Percentiles rank a stretch among this genome's conserved stretches.
Evolutionary conservation across 768 basidiomycete species (phyloP).

Genomic region (Kwoniella dendrophila): DNA sequence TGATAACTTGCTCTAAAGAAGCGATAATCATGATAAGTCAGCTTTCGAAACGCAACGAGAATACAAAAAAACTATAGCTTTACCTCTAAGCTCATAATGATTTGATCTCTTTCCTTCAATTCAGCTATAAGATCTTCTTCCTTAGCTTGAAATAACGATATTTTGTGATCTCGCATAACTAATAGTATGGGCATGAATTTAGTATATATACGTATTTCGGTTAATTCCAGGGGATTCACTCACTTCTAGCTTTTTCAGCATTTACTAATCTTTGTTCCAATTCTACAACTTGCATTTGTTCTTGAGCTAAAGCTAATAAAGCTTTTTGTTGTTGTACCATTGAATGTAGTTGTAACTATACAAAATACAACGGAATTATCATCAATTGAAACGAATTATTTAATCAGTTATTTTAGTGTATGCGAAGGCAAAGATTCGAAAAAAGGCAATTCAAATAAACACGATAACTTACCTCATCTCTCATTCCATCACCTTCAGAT

Average conservation of each 20-base stretch:
- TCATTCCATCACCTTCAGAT: conserved; percentile 38
- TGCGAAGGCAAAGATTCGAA: neutral
- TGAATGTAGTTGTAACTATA: conserved; percentile 40
- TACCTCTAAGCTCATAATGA: conserved; percentile 37
- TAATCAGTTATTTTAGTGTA: neutral
- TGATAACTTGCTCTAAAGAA: conserved; percentile 28
- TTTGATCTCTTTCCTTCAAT: conserved; percentile 36
- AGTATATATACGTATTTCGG: too few relatives aligned
- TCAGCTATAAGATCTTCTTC: conserved; percentile 40
- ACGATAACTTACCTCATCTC: conserved; percentile 41
- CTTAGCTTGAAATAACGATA: conserved; percentile 41
- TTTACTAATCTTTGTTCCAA: conserved; percentile 43
- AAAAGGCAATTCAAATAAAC: too few relatives aligned
- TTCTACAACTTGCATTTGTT: conserved; percentile 47
- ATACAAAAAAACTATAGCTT: conserved; percentile 1
- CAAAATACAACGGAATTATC: neutral
- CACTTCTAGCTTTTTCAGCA: conserved; percentile 39
- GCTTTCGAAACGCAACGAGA: neutral
- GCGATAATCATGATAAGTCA: neutral
- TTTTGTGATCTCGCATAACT: conserved; percentile 52
- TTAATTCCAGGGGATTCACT: too few relatives aligned
- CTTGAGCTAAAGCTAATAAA: conserved; percentile 38
- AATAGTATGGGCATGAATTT: neutral
- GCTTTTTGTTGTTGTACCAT: conserved; percentile 44
- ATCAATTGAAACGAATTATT: neutral